Percentiles rank a stretch among this genome's conserved stretches.
Conservation (phyloP, 352 stramenopile species). For the Phytophthora citricola region DNA sequence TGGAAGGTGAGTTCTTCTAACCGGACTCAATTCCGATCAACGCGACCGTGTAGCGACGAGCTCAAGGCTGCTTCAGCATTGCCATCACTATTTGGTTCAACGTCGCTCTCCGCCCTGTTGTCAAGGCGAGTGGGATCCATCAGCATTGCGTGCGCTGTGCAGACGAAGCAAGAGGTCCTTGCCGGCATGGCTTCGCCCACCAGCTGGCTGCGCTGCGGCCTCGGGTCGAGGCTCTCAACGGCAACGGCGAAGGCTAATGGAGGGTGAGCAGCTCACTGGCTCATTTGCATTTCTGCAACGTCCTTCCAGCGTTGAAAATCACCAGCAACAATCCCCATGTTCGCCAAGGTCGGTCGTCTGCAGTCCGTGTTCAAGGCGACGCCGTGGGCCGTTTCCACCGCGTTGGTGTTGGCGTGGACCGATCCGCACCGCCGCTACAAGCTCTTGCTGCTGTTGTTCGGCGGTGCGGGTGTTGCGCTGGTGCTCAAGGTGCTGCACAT, state of each 20-base stretch:
- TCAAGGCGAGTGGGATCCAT: conserved; percentile 20
- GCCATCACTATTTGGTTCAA: not conserved
- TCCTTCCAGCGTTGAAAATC: not conserved
- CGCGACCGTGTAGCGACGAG: conserved; percentile 2
- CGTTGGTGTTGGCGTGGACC: conserved; percentile 19
- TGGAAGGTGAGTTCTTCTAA: not conserved
- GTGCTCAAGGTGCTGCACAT: conserved; percentile 33
- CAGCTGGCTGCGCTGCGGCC: conserved; percentile 17
- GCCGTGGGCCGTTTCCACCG: conserved; percentile 18
- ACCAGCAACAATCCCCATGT: conserved; percentile 7
- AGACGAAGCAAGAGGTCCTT: conserved; percentile 30
- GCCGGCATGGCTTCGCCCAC: conserved; percentile 29
- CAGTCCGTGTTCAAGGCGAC: conserved; percentile 11
- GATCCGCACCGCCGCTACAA: conserved; percentile 24
- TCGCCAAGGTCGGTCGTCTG: conserved; percentile 17
- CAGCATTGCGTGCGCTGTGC: conserved; percentile 30
- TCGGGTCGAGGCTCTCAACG: not conserved
- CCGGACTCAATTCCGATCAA: not conserved
- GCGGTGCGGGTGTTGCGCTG: conserved; percentile 12
- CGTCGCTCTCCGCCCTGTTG: conserved; percentile 2
- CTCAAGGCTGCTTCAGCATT: not conserved
- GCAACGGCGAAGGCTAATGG: conserved; percentile 2
- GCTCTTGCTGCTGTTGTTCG: conserved; percentile 21
- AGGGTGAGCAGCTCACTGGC: not conserved
- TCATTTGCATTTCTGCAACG: conserved; percentile 27